Conservation (phyloP, 495 filamentous ascomycete species). For the Talaromyces ruber region DNA sequence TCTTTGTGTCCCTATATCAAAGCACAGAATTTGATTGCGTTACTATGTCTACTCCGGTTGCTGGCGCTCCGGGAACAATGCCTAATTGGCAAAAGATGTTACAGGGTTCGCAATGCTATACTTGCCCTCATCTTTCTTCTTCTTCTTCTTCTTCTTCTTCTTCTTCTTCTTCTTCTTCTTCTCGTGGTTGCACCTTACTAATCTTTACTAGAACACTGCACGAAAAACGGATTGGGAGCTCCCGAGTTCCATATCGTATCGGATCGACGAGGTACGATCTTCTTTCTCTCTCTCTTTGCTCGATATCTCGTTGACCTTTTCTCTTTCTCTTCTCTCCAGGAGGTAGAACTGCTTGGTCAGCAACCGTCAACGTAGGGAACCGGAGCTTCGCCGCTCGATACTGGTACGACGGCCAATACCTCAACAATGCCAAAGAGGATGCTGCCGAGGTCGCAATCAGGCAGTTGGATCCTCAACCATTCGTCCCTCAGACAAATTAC, state of each 20-base stretch:
- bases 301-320: constrained; percentile 3
- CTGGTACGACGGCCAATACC: constrained; percentile 84
- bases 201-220: constrained; percentile 48
- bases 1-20: background rate
- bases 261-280: constrained; percentile 61
- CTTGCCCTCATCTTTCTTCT: background rate
- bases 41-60: constrained; percentile 21
- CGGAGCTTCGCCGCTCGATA: constrained; percentile 57
- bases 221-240: constrained; percentile 37
- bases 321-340: constrained; percentile 38
- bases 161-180: too few relatives aligned
- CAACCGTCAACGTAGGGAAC: constrained; percentile 53
- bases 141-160: too few relatives aligned
- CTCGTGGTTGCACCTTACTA: constrained; percentile 7
- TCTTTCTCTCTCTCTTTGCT: background rate
- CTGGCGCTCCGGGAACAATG: constrained; percentile 13
- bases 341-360: constrained; percentile 87
- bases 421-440: constrained; percentile 86
- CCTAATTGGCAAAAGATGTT: constrained; percentile 45
- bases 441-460: constrained; percentile 70
- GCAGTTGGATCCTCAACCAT: constrained; percentile 18
- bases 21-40: background rate
- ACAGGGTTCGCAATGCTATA: constrained; percentile 27
- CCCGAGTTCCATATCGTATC: constrained; percentile 67
- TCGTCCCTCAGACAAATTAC: constrained; percentile 15